phyloP scores from a whole-genome alignment of 148 eudicot genomes.

The Agrostemma githago region DNA sequence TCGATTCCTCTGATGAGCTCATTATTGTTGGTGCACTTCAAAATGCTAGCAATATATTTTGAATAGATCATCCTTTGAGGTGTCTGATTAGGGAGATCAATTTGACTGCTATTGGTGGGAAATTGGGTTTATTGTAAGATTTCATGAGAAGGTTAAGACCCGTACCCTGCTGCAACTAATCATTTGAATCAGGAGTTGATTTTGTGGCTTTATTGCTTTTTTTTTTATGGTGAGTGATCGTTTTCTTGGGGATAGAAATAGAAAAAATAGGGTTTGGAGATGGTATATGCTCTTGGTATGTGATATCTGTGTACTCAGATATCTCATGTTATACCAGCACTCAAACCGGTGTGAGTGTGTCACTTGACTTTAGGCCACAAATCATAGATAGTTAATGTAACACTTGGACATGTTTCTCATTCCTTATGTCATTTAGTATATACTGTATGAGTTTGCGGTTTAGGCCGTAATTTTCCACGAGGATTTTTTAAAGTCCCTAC shows the following conservation, averaged over 20 bases:
- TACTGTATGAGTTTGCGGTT: neutral
- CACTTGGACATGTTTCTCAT: neutral
- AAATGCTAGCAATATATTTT: neutral
- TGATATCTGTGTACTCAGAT: neutral
- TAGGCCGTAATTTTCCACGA: neutral
- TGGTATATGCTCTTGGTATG: neutral
- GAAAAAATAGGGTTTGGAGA: neutral
- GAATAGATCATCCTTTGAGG: neutral
- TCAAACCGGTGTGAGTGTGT: neutral
- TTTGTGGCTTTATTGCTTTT: neutral
- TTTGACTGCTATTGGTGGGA: neutral
- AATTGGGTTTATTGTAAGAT: neutral
- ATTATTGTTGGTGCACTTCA: too few species aligned
- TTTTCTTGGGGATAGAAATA: neutral
- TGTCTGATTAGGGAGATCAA: neutral
- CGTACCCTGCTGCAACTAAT: too few species aligned
- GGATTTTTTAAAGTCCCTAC: neutral
- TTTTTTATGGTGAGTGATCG: neutral
- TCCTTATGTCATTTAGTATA: too few species aligned
- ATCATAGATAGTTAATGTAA: too few species aligned
- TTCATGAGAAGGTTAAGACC: too few species aligned
- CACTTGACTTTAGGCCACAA: neutral
- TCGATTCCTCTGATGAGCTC: neutral
- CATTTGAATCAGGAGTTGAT: neutral
- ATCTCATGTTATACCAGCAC: neutral